Conservation (phyloP, 2,329 filamentous ascomycete genomes). For the Trichoderma hamatum region DNA sequence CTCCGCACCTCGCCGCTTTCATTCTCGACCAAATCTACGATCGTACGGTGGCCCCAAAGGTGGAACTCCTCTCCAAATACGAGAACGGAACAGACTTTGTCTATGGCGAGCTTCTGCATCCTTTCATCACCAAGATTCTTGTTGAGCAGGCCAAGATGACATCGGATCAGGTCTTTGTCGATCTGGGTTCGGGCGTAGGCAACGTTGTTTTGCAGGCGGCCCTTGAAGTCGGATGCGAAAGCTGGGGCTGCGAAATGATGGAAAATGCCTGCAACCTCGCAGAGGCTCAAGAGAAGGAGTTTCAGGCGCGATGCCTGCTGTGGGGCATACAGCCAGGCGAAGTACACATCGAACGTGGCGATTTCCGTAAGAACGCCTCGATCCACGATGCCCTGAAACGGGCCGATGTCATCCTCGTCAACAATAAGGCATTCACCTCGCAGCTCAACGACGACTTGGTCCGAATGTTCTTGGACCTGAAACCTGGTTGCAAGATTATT, state of each 20-base stretch:
- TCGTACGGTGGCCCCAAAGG: constrained; percentile 86
- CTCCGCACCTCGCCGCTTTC: constrained; percentile 73
- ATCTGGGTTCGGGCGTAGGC: constrained; percentile 92
- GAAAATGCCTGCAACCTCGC: constrained; percentile 83
- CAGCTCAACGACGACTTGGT: constrained; percentile 82
- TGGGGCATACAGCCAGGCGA: constrained; percentile 85
- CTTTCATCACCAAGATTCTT: constrained; percentile 82
- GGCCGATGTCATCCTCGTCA: constrained; percentile 95
- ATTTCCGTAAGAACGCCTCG: constrained; percentile 74
- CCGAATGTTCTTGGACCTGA: constrained; percentile 90
- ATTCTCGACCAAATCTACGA: constrained; percentile 89
- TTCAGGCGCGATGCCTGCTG: constrained; percentile 78
- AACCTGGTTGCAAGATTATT: constrained; percentile 85
- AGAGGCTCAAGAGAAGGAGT: constrained; percentile 78
- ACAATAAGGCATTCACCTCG: constrained; percentile 95
- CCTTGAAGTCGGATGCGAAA: constrained; percentile 89
- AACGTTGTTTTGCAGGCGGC: constrained; percentile 95
- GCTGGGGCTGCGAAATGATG: constrained; percentile 97
- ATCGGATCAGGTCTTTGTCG: constrained; percentile 85
- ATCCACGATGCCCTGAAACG: constrained; percentile 75
- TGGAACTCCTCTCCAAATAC: constrained; percentile 82
- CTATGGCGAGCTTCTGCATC: constrained; percentile 88
- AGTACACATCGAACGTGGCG: constrained; percentile 78
- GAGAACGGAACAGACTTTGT: constrained; percentile 90
- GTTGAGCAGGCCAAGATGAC: constrained; percentile 74